Evolutionary conservation across 495 filamentous ascomycete genomes (phyloP), one percentile per base, ranked within the genome.

Genomic region (Trichoderma gamsii): DNA sequence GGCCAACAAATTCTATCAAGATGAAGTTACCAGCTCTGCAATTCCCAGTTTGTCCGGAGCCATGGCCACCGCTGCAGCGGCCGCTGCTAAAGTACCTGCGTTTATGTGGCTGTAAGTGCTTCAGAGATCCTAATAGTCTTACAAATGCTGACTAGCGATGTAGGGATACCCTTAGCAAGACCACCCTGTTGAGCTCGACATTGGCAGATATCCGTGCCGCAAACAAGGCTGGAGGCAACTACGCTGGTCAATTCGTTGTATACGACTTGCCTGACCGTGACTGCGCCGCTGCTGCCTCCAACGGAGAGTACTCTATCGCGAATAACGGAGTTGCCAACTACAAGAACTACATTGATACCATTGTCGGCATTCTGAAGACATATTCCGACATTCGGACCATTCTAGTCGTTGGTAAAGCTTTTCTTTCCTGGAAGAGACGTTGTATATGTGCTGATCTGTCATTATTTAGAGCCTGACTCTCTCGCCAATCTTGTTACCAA

Each of bases 401-500:
- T 49, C 79, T 89, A 66, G 77, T 88, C 73, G 83, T 84, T 71
- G 56, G 56, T 56, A n/a, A 56, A 16, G 4, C 1, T 1, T 25
- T 21, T n/a, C 18, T 4, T 21, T 27, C 11, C n/a, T 56, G 2
- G 3, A 15, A 8, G 9, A 12, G 7, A 5, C 25, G 5, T 16
- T 61, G 25, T 15, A 18, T 1, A 9, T 18, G 29, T 7, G 3
- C 23, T 61, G 2, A 32, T 32, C 3, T 61, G 25, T 23, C 27
- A 18, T 32, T 8, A 3, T 32, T 25, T 16, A 61, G 90, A 94
- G 78, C 91, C 91, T 70, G 91, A 93, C 79, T 90, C 87, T 68
- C 83, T 93, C 51, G 88, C 89, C 71, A 94, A 94, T 81, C 76
- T 93, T 72, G 87, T 93, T 71, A 94, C 91, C 78, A 93, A 94